Base-by-base conservation (phyloP, 768 basidiomycete genomes). In the Suillus alpinus region DNA sequence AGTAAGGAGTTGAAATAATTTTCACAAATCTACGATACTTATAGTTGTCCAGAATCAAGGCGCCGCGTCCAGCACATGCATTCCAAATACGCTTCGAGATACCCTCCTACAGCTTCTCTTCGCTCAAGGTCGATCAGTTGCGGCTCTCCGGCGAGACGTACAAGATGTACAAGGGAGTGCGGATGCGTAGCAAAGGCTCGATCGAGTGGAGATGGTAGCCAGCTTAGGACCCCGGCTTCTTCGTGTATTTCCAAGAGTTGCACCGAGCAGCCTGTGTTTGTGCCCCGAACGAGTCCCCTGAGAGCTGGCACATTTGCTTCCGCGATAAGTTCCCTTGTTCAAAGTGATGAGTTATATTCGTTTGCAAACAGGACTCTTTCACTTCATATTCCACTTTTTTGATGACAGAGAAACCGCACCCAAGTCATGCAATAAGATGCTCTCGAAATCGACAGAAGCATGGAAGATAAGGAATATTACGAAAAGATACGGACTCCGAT, bases 151-250 rank as follows among this genome's bases (percentile, higher is more conserved):
- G 89, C 13, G 92, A 95, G 71, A 75, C 74, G 12, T 95, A 95
- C 74, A 96, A 95, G 73, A 91, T 91, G 12, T 97, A 91, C 76
- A 96, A 95, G 73, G 95, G 95, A 16, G 89, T 97, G 56, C 79
- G 94, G 68, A 85, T 87, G 49, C 78, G 81, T 41, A 57, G 73
- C 7, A 47, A 63, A 56, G 73, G 73, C n/a, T 67, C 65, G 5
- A 56, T 75, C 31, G 73, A 73, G 47, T 73, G 73, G 74, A 68
- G 73, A 49, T 73, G 73, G 73, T 73, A 73, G 57, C 29, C 32
- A 55, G 26, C 13, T 23, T 55, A 14, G 49, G 31, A n/a, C 31
- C 29, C 32, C 31, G 49, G 10, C 6, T 32, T 4, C 18, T 50
- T 32, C 10, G 18, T 50, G 2, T 32, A n/a, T 50, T 50, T n/a